Conservation (phyloP, 257 asterid species). For the Osmanthus fragrans region DNA sequence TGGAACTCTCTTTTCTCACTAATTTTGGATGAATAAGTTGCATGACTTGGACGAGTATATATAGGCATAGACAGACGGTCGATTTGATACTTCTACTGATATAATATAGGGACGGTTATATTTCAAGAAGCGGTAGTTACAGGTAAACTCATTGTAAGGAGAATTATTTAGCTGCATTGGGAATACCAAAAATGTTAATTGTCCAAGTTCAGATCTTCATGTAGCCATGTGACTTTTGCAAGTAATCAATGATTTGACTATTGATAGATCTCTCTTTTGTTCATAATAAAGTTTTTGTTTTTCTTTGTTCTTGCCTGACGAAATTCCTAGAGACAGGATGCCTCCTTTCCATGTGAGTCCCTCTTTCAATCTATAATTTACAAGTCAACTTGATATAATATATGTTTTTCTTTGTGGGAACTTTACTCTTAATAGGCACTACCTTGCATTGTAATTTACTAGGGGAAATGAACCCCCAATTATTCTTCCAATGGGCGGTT, state of each 20-base stretch:
- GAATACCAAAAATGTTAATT: conserved; percentile 19
- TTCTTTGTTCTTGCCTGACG: conserved; percentile 7
- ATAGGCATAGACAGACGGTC: conserved; percentile 33
- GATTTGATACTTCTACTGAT: neutral
- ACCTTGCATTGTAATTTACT: conserved; percentile 22
- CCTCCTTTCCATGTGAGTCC: conserved; percentile 13
- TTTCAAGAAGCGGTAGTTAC: conserved; percentile 30
- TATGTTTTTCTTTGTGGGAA: neutral
- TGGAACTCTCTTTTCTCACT: neutral
- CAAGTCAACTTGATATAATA: conserved; percentile 24
- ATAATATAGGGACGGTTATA: conserved; percentile 20
- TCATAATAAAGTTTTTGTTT: conserved; percentile 19
- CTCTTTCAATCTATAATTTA: conserved; percentile 5
- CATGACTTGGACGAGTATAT: conserved; percentile 36
- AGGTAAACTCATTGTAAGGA: conserved; percentile 31
- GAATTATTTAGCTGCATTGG: conserved; percentile 36
- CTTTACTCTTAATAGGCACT: conserved; percentile 5
- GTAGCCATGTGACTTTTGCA: conserved; percentile 39
- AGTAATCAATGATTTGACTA: conserved; percentile 30
- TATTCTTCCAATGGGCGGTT: conserved; percentile 43
- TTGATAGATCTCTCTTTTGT: conserved; percentile 13
- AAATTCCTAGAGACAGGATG: neutral
- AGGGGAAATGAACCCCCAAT: neutral
- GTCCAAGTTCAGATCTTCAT: conserved; percentile 60
- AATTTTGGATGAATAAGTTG: conserved; percentile 24